Conservation (phyloP, 371 early-diverging fungal species). For the Mucor velutinosus region DNA sequence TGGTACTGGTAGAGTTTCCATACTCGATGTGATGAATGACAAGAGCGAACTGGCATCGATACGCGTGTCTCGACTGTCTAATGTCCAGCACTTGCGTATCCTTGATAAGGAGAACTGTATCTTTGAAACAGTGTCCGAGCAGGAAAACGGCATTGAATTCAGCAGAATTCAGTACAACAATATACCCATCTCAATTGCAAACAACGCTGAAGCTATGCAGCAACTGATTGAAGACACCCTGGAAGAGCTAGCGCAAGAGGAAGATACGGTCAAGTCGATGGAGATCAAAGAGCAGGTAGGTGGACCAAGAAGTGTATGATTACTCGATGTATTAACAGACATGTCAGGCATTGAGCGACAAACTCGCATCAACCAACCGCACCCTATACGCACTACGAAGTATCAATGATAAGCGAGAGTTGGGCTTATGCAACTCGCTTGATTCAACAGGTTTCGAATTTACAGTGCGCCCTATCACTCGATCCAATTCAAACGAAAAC, state of each 20-base stretch:
- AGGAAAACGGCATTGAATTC: neutral
- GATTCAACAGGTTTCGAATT: slow-evolving; percentile 28
- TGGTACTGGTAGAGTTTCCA: slow-evolving; percentile 3
- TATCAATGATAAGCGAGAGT: slow-evolving; percentile 14
- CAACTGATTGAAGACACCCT: slow-evolving; percentile 3
- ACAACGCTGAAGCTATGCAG: slow-evolving; percentile 9
- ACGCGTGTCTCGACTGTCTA: neutral
- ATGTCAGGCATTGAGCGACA: slow-evolving; percentile 3
- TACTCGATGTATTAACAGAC: neutral
- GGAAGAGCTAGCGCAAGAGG: slow-evolving; percentile 10
- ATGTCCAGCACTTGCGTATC: neutral
- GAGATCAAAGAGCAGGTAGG: slow-evolving; percentile 8
- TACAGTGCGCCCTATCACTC: slow-evolving; percentile 12
- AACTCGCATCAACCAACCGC: slow-evolving; percentile 14
- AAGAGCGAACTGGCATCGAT: neutral
- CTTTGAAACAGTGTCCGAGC: slow-evolving; percentile 1
- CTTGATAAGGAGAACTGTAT: neutral
- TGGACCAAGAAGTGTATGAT: neutral
- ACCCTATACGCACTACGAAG: slow-evolving; percentile 22
- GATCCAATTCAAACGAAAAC: slow-evolving; percentile 5
- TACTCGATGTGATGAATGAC: neutral
- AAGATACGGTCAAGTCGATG: slow-evolving; percentile 4
- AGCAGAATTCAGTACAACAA: slow-evolving; percentile 6
- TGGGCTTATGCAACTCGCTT: slow-evolving; percentile 13
- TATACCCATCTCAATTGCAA: neutral